Evolutionary conservation across 345 rosid species (phyloP), one percentile per base, ranked within the genome.

Genomic region (Ceriops decandra): DNA sequence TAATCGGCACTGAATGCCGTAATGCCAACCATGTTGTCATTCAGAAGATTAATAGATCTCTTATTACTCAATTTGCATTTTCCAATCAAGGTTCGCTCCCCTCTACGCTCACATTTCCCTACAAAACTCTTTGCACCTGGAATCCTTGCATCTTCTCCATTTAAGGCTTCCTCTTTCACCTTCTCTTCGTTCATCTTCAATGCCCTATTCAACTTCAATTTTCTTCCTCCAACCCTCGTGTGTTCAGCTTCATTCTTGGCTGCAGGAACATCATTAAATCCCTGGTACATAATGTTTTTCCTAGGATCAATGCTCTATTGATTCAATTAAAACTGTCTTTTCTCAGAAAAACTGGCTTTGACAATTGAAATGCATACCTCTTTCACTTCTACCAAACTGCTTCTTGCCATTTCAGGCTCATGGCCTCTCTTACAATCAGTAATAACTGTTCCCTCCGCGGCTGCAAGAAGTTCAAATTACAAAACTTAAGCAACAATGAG

Each of bases 1-100:
- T 84, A 84, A 72, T 84, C 88, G 42, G 90, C 82, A 60, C 73
- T 81, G 54, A 86, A 86, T 59, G 85, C 74, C 31, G 83, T 79
- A 62, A 84, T 73, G 65, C 79, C 73, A 2, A 72, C 81, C 78
- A 51, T 68, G 54, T 65, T 70, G 38, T 67, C 68, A 65, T 62
- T 64, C 61, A 13, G 27, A 54, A 28, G 24, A 67, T 36, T 60
- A 57, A 2, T 19, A 52, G 53, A 17, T 0, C 30, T 57, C 38
- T 51, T 77, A 5, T 22, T 64, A 10, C 21, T 62, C 21, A 20
- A 24, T 26, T 56, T 57, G 47, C 56, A 46, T 20, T 64, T 71
- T 38, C 15, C 49, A 21, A 42, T 42, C 58, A 7, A 22, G 31
- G 57, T 7, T 46, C 64, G 35, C 58, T 16, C 63, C 70, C 59